Evolutionary conservation across 352 stramenopile genomes (phyloP), one percentile per base, ranked within the genome.

Genomic region (Globisporangium recalcitrans): DNA sequence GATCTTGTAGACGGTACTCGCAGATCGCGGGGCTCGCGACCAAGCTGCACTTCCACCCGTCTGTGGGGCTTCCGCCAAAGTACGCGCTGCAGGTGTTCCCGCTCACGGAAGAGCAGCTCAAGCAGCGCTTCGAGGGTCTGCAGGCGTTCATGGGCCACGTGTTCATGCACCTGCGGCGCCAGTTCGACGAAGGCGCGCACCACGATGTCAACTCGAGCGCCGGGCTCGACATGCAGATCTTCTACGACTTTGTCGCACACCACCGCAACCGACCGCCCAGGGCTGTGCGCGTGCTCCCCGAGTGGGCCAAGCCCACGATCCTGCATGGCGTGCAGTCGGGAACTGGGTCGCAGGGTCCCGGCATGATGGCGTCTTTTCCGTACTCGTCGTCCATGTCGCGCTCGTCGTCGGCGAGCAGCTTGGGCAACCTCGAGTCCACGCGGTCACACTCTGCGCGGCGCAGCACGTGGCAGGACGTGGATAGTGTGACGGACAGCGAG

Each of bases 221-320:
- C 1, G 82, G 82, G 0, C 64, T 86, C n/a, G 84, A 93, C 64
- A 91, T 93, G 77, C 84, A 93, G 71, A 78, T 89, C 60, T 90
- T 91, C 63, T 84, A 75, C 58, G 84, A 91, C 63, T 93, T 93
- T 75, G 67, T 91, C 26, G 66, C 69, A 6, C 64, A 79, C 42
- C 78, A 91, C 24, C 75, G 79, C 19, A 93, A 93, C 48, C 77
- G 77, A 14, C 84, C 84, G 32, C 82, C 79, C 1, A 64, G 63
- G 40, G 71, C 84, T 0, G 73, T 77, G n/a, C 70, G 74, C 11
- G 68, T 65, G 7, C 51, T 91, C 13, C 84, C 84, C 0, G 72
- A 85, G 22, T 93, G 84, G 81, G 84, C 81, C 19, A 73, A 69
- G 53, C 81, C 84, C 11, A 65, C 52, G 0, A 62, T 66, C 2